Evolutionary conservation across 441 rosid species (phyloP), one percentile per base, ranked within the genome.

Genomic region (Mallotus japonicus): DNA sequence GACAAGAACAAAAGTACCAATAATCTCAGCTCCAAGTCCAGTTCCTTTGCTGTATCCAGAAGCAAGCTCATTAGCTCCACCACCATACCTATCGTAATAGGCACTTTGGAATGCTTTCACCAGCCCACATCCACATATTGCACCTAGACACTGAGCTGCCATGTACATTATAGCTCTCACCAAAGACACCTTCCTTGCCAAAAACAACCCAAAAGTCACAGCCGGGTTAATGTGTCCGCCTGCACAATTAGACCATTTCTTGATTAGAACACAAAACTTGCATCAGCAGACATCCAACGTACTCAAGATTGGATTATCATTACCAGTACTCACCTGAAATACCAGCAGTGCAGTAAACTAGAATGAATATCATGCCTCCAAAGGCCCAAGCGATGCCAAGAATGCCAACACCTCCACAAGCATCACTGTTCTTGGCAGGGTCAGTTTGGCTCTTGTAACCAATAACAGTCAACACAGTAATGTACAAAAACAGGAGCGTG

Each of bases 331-430:
- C 16, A 87, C 93, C 94, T 28, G 95, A 91, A 72, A 91, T 89
- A 16, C 97, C 97, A 32, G 95, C 97, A 12, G 97, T 89, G 24
- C 97, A 89, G 82, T 91, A 89, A 40, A 91, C 97, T 44, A 91
- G 97, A 40, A 87, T 85, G 77, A 91, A 91, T 78, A 91, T 91
- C 97, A 91, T 91, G 77, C 97, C 97, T 62, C 97, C 97, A 20
- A 91, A 91, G 15, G 95, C 90, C 97, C 95, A 91, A 19, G 97
- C 93, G 58, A 91, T 90, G 46, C 97, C 97, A 73, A 88, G 97
- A 66, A 90, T 86, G n/a, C 97, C 97, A 7, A 91, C 93, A 0
- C 92, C 84, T 0, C 78, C 63, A 67, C 95, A 90, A 86, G 74
- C 85, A 59, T 81, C 79, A 0, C n/a, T 9, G 5, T 79, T 61